Conservation (phyloP, 2,329 filamentous ascomycete genomes). For the Pyricularia grisea region DNA sequence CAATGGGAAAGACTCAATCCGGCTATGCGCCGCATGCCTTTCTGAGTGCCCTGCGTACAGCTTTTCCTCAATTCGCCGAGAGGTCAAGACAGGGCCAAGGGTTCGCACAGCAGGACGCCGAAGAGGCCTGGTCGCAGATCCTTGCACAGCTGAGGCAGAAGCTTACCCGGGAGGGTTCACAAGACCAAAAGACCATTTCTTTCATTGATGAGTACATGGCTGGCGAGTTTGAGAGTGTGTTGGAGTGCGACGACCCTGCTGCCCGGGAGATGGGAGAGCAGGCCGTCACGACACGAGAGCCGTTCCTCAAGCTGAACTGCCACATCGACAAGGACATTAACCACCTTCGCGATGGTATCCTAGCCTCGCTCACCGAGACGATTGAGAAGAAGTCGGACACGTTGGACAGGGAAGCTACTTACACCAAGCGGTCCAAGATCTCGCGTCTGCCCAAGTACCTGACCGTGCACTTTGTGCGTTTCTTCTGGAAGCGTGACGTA, state of each 20-base stretch:
- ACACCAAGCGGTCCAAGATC: slow-evolving; percentile 88
- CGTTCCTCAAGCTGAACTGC: slow-evolving; percentile 89
- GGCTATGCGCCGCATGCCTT: slow-evolving; percentile 80
- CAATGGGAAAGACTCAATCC: slow-evolving; percentile 82
- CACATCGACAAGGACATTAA: slow-evolving; percentile 85
- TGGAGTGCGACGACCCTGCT: slow-evolving; percentile 74
- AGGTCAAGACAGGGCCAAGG: slow-evolving; percentile 71
- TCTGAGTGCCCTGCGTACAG: slow-evolving; percentile 65
- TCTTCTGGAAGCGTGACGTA: slow-evolving; percentile 93
- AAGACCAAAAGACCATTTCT: slow-evolving; percentile 7
- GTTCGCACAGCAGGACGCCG: slow-evolving; percentile 96
- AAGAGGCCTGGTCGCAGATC: slow-evolving; percentile 97
- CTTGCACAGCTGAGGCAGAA: slow-evolving; percentile 73
- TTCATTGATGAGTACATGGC: slow-evolving; percentile 90
- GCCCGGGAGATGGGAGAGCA: slow-evolving; percentile 69
- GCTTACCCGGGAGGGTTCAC: slow-evolving; percentile 46
- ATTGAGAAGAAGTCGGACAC: slow-evolving; percentile 80
- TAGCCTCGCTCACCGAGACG: slow-evolving; percentile 73
- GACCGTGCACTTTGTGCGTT: slow-evolving; percentile 93
- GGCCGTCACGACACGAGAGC: slow-evolving; percentile 56
- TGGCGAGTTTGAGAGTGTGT: slow-evolving; percentile 67
- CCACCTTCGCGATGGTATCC: slow-evolving; percentile 81
- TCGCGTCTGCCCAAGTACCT: slow-evolving; percentile 88
- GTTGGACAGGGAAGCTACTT: slow-evolving; percentile 68
- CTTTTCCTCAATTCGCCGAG: slow-evolving; percentile 91